Base-by-base conservation (phyloP, 768 basidiomycete genomes). In the Lactarius psammicola region DNA sequence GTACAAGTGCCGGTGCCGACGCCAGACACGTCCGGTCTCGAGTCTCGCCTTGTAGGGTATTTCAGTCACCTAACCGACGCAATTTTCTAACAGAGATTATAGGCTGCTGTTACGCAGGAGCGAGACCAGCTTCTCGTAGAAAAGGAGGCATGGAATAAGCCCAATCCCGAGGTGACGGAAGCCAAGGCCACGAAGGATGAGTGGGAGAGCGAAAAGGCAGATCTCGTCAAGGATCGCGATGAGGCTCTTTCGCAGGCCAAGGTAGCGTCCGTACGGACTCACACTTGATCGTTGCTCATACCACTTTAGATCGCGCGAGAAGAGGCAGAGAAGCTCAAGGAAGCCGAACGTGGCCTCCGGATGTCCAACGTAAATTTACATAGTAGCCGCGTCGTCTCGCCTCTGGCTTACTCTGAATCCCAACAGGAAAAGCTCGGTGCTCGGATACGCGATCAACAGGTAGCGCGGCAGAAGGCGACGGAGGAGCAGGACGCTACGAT, bases 171-270 rank as follows among this genome's bases (percentile, higher is more conserved):
- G 4, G 56, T 26, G n/a, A 40, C 64, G 7, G 63, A 71, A 23
- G 69, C 69, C 1, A 71, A 72, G 4, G 71, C 69, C 2, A 64
- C 72, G 34, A 80, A 78, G 60, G 66, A 70, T 17, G 74, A 75
- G 20, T 85, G 84, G 83, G 87, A 89, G 63, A 71, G 78, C 1
- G 88, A 90, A 72, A 90, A 86, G 69, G 79, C 76, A 0, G 81
- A 84, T 60, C 77, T 92, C 0, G 62, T 80, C 40, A 84, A 84
- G 69, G 79, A 80, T 31, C 85, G 85, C 8, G 87, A 82, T 64
- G 84, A 87, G n/a, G 86, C 86, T 3, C 65, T 83, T 7, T 77
- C 82, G 13, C 83, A 84, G 60, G 75, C 82, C n/a, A 84, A 85
- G 78, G 90, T 87, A 73, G 18, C 18, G 1, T 15, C n/a, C n/a